phyloP scores from a whole-genome alignment of 148 eudicot genomes.

The Hydrangea macrophylla region DNA sequence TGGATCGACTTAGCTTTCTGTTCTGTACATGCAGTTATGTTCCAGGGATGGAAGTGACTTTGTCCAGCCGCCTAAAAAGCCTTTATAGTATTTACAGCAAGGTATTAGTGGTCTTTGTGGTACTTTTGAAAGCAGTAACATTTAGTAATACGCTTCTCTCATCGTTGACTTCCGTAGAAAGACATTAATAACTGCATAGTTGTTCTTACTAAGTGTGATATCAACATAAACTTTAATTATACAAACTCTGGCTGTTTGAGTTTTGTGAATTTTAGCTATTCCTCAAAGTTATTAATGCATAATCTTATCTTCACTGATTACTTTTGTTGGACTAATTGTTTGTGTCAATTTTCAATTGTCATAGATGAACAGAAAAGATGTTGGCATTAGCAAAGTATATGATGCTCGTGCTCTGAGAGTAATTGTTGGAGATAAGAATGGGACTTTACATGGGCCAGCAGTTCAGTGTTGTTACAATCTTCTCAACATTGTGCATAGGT shows the following conservation, averaged over 20 bases:
- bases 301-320: neutral
- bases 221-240: too few relatives aligned
- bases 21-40: conserved; percentile 63
- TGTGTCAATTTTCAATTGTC: conserved; percentile 2
- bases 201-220: neutral
- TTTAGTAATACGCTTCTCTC: neutral
- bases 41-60: conserved; percentile 93
- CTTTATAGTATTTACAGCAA: conserved; percentile 88
- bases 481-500: conserved; percentile 83
- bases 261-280: neutral
- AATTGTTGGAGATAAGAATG: conserved; percentile 84
- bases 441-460: conserved; percentile 88
- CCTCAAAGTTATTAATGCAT: neutral
- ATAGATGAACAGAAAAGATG: conserved; percentile 89
- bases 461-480: conserved; percentile 83
- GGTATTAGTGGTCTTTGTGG: conserved; percentile 33
- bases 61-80: conserved; percentile 89
- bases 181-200: too few relatives aligned
- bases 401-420: conserved; percentile 95
- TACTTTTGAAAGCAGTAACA: neutral
- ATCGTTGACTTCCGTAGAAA: neutral
- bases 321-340: neutral
- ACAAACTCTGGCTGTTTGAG: neutral
- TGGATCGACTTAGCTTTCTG: conserved; percentile 12
- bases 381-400: conserved; percentile 71